Conservation (phyloP, 1,139 yeast species). For the Blastobotrys indianensis region DNA sequence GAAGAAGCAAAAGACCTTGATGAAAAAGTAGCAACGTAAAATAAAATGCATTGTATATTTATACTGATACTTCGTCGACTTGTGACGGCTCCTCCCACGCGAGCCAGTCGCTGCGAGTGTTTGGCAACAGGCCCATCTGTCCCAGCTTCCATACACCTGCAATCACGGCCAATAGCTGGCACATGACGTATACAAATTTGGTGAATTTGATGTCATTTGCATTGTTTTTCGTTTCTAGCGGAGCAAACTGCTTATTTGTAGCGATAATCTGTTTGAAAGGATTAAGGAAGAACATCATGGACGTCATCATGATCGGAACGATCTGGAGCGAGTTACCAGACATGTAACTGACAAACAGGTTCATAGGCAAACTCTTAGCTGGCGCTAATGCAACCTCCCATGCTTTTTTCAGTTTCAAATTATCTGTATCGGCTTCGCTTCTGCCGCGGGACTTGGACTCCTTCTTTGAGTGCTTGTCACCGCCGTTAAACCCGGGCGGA, state of each 20-base stretch:
- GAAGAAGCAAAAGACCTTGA: neutral
- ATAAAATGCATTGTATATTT: neutral
- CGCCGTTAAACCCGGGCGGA: constrained; percentile 18
- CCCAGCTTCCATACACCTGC: constrained; percentile 84
- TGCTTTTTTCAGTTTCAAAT: constrained; percentile 47
- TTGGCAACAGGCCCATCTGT: constrained; percentile 87
- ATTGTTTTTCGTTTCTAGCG: constrained; percentile 30
- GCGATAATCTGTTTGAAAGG: constrained; percentile 69
- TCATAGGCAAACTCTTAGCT: constrained; percentile 83
- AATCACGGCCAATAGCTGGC: constrained; percentile 59
- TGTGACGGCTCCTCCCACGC: constrained; percentile 65
- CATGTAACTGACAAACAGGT: constrained; percentile 84
- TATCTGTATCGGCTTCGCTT: constrained; percentile 18
- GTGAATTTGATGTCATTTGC: constrained; percentile 42
- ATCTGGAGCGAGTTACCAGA: constrained; percentile 87
- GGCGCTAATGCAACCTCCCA: constrained; percentile 87
- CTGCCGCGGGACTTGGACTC: neutral
- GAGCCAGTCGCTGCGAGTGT: constrained; percentile 83
- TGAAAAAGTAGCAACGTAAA: neutral
- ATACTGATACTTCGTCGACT: constrained; percentile 23
- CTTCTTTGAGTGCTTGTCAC: constrained; percentile 13
- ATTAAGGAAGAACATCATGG: constrained; percentile 66
- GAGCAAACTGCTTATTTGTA: constrained; percentile 42
- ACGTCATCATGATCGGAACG: constrained; percentile 86
- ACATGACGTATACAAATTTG: constrained; percentile 46